phyloP scores from a whole-genome alignment of 2,329 filamentous ascomycete genomes.

The Cladosporium sp. region DNA sequence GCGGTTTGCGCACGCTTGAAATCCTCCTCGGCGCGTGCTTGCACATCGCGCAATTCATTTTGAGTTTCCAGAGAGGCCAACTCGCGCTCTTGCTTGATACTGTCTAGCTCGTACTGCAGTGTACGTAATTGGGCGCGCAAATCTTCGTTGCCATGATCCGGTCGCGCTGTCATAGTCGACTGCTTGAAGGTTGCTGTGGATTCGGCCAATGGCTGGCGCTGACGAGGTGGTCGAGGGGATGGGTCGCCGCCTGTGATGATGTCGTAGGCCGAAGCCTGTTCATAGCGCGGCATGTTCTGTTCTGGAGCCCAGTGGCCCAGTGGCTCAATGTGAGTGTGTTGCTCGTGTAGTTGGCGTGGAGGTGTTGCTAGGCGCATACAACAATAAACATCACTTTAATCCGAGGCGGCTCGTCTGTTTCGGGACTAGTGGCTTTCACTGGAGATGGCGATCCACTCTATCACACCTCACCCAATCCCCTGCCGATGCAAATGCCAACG shows the following conservation, averaged over 20 bases:
- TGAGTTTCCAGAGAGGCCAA: constrained; percentile 75
- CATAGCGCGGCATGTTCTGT: constrained; percentile 39
- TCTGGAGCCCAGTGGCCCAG: neutral
- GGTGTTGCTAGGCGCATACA: constrained; percentile 5
- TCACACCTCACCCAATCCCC: neutral
- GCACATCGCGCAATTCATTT: constrained; percentile 78
- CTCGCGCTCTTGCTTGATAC: constrained; percentile 83
- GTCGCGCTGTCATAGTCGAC: constrained; percentile 34
- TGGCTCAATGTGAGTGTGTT: neutral
- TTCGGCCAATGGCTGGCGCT: constrained; percentile 34
- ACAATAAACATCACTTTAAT: neutral
- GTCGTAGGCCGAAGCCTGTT: constrained; percentile 46
- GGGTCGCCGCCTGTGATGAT: constrained; percentile 48
- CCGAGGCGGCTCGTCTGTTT: neutral
- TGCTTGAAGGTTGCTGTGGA: constrained; percentile 38
- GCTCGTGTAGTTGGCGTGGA: neutral
- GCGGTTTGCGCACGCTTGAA: constrained; percentile 64
- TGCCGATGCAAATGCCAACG: neutral
- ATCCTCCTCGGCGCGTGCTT: constrained; percentile 80
- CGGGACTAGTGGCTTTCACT: neutral
- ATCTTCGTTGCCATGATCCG: constrained; percentile 64
- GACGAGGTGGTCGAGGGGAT: constrained; percentile 29
- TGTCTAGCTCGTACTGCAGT: constrained; percentile 82
- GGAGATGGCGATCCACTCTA: neutral
- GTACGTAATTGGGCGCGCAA: constrained; percentile 88